Percentiles rank a stretch among this genome's conserved stretches.
Evolutionary conservation across 2,329 filamentous ascomycete species (phyloP).

Genomic region (Talaromyces sp.): DNA sequence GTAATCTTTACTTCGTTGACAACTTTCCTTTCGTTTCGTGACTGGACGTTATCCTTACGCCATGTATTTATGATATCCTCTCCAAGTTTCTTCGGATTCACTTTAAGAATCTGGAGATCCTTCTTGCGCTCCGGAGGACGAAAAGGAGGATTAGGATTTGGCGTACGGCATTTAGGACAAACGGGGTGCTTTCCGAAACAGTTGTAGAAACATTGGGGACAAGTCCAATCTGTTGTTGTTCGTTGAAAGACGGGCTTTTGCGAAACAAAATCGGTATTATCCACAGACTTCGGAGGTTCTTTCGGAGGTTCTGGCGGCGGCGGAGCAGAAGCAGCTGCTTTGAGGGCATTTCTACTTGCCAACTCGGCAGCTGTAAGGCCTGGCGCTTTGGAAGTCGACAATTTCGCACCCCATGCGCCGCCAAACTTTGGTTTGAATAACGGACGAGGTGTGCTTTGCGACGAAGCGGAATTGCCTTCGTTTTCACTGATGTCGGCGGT

Average conservation of each 20-base stretch:
- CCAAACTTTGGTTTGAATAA: constrained; percentile 25
- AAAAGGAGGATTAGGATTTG: constrained; percentile 18
- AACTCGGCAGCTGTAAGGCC: constrained; percentile 30
- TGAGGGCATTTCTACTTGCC: constrained; percentile 27
- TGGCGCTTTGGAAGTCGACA: constrained; percentile 17
- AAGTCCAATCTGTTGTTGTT: constrained; percentile 23
- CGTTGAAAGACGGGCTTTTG: not conserved
- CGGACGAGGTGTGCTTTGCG: not conserved
- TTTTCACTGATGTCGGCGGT: constrained; percentile 19
- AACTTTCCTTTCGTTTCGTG: not conserved
- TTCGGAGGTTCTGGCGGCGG: constrained; percentile 3
- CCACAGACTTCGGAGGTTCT: constrained; percentile 2
- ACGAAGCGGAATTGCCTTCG: constrained; percentile 16
- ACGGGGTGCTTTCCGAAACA: constrained; percentile 20
- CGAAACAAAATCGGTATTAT: not conserved
- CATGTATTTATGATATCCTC: not conserved
- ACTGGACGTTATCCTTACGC: constrained; percentile 3
- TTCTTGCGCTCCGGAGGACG: constrained; percentile 15
- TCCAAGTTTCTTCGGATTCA: constrained; percentile 1
- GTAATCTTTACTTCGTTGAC: not conserved
- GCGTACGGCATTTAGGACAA: constrained; percentile 28
- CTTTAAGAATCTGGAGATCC: constrained; percentile 16
- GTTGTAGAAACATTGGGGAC: constrained; percentile 22
- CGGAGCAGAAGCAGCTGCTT: constrained; percentile 11
- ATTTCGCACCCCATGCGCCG: constrained; percentile 20